Evolutionary conservation across 2,329 filamentous ascomycete species (phyloP), one percentile per base, ranked within the genome.

Genomic region (Hymenoscyphus albidus): DNA sequence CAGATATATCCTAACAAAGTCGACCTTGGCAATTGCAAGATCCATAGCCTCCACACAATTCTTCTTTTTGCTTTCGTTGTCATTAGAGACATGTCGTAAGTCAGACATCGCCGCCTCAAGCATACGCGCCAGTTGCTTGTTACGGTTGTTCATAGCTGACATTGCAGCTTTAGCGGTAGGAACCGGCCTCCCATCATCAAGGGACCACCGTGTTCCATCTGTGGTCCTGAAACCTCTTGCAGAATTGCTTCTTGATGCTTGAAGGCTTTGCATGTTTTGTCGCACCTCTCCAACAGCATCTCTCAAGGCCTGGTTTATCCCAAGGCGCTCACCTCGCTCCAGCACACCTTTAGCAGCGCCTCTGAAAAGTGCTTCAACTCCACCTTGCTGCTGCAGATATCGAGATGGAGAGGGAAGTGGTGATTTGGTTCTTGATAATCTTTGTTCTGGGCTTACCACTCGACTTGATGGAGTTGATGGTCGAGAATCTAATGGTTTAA

Each of bases 211-310:
- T 63, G 54, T 65, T 27, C 64, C 63, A 58, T 73, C 69, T 12
- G 69, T 68, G 31, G 68, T 40, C 18, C 44, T 51, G 61, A 65
- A 66, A 22, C 69, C 65, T 72, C 57, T 70, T 68, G 10, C 72
- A 70, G 60, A 73, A 74, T 68, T 76, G 73, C 78, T 80, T 39
- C 82, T 79, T 2, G 81, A 79, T 64, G 85, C 84, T 68, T 91
- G 88, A 39, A 89, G 80, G 38, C 83, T 84, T 71, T 89, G 85
- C 69, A 93, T 85, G 69, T 92, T 93, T 71, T 90, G 89, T 65
- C 85, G 85, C 59, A 94, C 89, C 76, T 96, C 92, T 9, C 88
- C 88, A 73, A 95, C 84, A 18, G 91, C 91, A 70, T 91, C 90
- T n/a, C 91, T 85, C 6, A 95, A 86, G 0, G 88, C 90, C 75